Evolutionary conservation across 73 alveolate species (phyloP).

Genomic region (Tetrahymena elliotti): DNA sequence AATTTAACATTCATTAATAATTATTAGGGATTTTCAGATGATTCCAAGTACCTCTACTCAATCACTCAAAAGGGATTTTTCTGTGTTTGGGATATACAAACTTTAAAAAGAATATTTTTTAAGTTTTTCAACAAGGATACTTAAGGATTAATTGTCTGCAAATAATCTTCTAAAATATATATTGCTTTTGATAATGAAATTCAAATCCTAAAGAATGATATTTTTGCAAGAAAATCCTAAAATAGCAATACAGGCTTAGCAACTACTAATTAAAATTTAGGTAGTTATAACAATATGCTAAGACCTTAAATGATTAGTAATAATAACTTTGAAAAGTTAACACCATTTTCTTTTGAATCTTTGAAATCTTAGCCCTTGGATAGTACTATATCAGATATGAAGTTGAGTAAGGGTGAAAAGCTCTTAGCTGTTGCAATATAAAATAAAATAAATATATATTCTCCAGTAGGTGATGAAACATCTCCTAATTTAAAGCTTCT

Average conservation of each 20-base stretch:
- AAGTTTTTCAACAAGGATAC: constrained; percentile 54
- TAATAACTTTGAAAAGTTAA: background rate
- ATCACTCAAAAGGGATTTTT: constrained; percentile 63
- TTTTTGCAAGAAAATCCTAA: background rate
- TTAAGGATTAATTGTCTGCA: constrained; percentile 53
- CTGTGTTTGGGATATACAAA: constrained; percentile 67
- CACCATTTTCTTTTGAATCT: background rate
- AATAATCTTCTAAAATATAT: constrained; percentile 55
- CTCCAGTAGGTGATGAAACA: constrained; percentile 44
- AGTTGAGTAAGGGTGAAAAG: constrained; percentile 31
- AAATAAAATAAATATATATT: constrained; percentile 32
- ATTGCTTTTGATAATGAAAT: constrained; percentile 67
- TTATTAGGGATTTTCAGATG: constrained; percentile 40
- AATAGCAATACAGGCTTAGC: background rate
- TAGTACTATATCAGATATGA: constrained; percentile 29
- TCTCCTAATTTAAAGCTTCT: constrained; percentile 45
- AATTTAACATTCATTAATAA: background rate
- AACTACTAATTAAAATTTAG: constrained; percentile 10
- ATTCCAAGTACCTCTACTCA: constrained; percentile 39
- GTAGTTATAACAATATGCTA: background rate
- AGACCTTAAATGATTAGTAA: background rate
- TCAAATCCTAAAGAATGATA: constrained; percentile 40
- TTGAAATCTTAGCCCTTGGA: background rate
- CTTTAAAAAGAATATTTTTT: constrained; percentile 50
- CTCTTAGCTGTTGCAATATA: constrained; percentile 21